Percentiles rank a stretch among this genome's conserved stretches.
These are phyloP conservation scores for Nicotiana otophora DNA, from an alignment of 257 asterid species.

Conservation along the genomic window DNA sequence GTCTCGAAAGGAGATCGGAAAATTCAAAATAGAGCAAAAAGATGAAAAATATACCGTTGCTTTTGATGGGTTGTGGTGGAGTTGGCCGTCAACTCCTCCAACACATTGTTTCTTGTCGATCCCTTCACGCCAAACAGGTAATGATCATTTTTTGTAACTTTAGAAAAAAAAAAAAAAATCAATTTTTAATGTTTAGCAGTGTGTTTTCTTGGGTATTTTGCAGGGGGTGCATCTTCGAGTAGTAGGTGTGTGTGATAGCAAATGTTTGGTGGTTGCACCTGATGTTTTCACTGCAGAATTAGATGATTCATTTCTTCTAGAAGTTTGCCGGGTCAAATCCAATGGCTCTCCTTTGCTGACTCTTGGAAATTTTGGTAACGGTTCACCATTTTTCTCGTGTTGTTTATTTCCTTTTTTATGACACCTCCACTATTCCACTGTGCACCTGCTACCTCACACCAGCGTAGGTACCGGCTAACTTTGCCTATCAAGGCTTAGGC, in stretches of 20 bases:
- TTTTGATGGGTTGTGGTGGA: conserved; percentile 91
- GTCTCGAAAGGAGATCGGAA: background rate
- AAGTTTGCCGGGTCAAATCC: conserved; percentile 59
- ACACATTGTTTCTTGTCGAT: conserved; percentile 73
- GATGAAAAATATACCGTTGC: conserved; percentile 51
- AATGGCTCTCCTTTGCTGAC: conserved; percentile 52
- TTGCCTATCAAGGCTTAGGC: too few species aligned
- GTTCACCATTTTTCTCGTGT: background rate
- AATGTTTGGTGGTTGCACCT: conserved; percentile 47
- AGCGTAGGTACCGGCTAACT: too few species aligned
- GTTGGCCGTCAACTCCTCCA: conserved; percentile 88
- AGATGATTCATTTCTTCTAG: conserved; percentile 50
- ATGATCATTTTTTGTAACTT: background rate
- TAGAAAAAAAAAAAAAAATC: background rate
- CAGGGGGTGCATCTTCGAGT: conserved; percentile 75
- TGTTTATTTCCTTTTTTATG: background rate
- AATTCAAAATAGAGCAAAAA: background rate
- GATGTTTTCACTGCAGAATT: conserved; percentile 54
- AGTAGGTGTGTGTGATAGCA: conserved; percentile 85
- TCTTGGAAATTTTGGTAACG: conserved; percentile 43
- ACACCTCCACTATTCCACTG: too few species aligned
- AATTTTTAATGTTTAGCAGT: background rate
- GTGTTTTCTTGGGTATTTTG: background rate
- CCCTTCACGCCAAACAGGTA: conserved; percentile 68
- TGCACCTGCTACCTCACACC: too few species aligned